phyloP scores from a whole-genome alignment of 2,329 filamentous ascomycete species.

The Paraconiothyrium brasiliense region DNA sequence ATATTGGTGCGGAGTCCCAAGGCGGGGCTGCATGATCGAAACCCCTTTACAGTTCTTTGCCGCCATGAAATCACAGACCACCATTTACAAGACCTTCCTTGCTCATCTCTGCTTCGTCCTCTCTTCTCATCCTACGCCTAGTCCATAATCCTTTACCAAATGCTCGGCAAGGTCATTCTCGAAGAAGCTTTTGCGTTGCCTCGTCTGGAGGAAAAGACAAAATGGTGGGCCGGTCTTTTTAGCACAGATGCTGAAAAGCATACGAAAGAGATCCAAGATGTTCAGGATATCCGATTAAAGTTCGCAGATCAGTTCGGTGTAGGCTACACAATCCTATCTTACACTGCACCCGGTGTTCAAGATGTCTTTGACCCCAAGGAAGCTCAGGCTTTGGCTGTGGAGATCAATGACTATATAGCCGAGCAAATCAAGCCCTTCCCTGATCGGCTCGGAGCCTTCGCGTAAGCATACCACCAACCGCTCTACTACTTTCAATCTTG shows the following conservation, averaged over 20 bases:
- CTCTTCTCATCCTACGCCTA: neutral
- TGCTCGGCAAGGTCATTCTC: slow-evolving; percentile 69
- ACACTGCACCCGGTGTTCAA: slow-evolving; percentile 60
- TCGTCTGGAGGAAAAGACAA: slow-evolving; percentile 65
- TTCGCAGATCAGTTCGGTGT: slow-evolving; percentile 58
- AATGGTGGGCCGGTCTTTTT: slow-evolving; percentile 70
- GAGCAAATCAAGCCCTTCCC: slow-evolving; percentile 53
- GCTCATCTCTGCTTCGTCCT: neutral
- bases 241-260: slow-evolving; percentile 68
- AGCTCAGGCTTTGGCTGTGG: slow-evolving; percentile 55
- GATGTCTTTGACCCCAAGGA: slow-evolving; percentile 57
- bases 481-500: neutral
- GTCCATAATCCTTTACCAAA: slow-evolving; percentile 32
- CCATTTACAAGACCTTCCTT: no score
- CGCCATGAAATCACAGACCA: no score
- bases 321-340: slow-evolving; percentile 59
- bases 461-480: neutral
- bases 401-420: slow-evolving; percentile 60
- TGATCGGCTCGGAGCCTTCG: slow-evolving; percentile 51
- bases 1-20: neutral
- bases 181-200: slow-evolving; percentile 71
- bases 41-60: no score
- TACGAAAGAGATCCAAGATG: slow-evolving; percentile 63
- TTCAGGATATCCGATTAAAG: slow-evolving; percentile 54
- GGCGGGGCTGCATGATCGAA: neutral